A percentile compares a stretch with the other conserved stretches of the same genome.
Conservation (phyloP, 371 early-diverging fungal species). For the Circinella umbellata region DNA sequence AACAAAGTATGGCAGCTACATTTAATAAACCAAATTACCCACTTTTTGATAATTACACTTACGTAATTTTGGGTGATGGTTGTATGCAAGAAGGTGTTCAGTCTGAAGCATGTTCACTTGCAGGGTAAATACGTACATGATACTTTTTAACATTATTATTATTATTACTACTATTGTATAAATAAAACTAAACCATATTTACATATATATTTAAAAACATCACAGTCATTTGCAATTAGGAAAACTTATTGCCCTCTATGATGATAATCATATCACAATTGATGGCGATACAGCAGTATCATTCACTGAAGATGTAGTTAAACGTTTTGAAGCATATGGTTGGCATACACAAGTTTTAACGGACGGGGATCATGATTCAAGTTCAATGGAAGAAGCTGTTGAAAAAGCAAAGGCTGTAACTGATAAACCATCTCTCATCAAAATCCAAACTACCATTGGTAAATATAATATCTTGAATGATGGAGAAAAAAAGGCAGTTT, state of each 20-base stretch:
- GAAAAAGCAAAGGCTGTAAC: conserved; percentile 81
- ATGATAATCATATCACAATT: conserved; percentile 96
- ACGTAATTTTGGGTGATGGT: conserved; percentile 95
- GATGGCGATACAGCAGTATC: conserved; percentile 91
- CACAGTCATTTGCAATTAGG: conserved; percentile 88
- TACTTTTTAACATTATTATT: no score
- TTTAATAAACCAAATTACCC: conserved; percentile 87
- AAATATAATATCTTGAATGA: not conserved
- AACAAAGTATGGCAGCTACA: conserved; percentile 88
- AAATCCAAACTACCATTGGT: conserved; percentile 83
- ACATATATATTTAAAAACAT: no score
- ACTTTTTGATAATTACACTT: conserved; percentile 87
- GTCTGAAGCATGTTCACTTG: conserved; percentile 94
- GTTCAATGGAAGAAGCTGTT: conserved; percentile 74
- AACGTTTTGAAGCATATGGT: conserved; percentile 94
- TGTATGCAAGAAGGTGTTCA: conserved; percentile 99
- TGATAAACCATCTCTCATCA: conserved; percentile 89
- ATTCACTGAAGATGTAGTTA: conserved; percentile 93
- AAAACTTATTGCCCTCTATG: conserved; percentile 94
- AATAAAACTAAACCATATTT: not conserved
- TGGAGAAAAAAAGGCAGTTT: not conserved
- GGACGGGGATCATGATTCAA: conserved; percentile 86
- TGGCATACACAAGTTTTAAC: conserved; percentile 87
- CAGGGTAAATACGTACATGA: conserved; percentile 63
- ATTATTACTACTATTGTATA: not conserved